phyloP scores from a whole-genome alignment of 139 green algal species.

The Eudorina sp. region DNA sequence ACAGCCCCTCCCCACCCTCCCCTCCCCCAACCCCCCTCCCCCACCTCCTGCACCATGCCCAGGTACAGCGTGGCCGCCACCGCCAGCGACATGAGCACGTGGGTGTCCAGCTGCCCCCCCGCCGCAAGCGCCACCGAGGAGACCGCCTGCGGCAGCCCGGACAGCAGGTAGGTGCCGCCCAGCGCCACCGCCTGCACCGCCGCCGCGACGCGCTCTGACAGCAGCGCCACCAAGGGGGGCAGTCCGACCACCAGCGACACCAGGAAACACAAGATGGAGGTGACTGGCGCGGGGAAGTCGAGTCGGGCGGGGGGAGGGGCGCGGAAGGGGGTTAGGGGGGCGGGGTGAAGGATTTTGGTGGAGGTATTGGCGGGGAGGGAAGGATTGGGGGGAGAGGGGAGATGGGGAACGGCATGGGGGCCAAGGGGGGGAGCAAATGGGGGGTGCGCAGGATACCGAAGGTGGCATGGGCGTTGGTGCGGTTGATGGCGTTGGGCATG shows the following conservation, averaged over 20 bases:
- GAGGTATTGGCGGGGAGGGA: too few relatives aligned
- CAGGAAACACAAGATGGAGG: constrained; percentile 52
- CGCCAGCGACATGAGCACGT: constrained; percentile 88
- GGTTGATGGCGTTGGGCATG: too few relatives aligned
- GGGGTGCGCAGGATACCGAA: too few relatives aligned
- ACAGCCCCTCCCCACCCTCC: neutral
- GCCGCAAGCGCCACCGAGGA: constrained; percentile 54
- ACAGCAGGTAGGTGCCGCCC: constrained; percentile 54
- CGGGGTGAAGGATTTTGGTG: neutral
- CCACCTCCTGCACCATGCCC: constrained; percentile 80
- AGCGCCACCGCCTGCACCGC: constrained; percentile 30
- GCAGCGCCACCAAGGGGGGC: constrained; percentile 25
- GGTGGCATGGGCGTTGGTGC: too few relatives aligned
- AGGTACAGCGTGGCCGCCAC: constrained; percentile 80
- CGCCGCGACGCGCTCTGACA: constrained; percentile 20
- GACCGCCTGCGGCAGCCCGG: constrained; percentile 65
- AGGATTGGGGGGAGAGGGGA: too few relatives aligned
- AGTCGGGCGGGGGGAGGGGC: too few relatives aligned
- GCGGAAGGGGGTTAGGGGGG: neutral
- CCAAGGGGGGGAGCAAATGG: too few relatives aligned
- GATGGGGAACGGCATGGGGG: too few relatives aligned
- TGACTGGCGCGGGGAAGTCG: neutral
- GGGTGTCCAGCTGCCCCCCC: constrained; percentile 77
- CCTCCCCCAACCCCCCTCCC: neutral
- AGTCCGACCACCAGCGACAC: constrained; percentile 51